A percentile compares a stretch with the other conserved stretches of the same genome.
phyloP scores from a whole-genome alignment of 306 rosid genomes.

The Cucurbita moschata region DNA sequence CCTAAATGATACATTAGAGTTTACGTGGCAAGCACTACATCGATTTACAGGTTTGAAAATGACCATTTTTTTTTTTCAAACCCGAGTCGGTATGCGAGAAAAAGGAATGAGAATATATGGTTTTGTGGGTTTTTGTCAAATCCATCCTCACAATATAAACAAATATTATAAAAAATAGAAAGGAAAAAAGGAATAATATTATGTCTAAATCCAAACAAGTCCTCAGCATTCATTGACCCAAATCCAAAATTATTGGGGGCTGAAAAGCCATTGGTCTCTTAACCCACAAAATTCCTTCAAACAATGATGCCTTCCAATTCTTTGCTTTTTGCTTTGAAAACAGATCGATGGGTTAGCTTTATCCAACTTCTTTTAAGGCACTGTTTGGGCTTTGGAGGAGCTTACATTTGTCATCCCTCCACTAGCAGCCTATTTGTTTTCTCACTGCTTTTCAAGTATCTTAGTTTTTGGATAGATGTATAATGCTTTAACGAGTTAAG shows the following conservation, averaged over 20 bases:
- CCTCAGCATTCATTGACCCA: slow-evolving; percentile 1
- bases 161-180: neutral
- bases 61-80: neutral
- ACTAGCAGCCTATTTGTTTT: neutral
- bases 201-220: neutral
- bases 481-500: no score
- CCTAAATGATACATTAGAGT: no score
- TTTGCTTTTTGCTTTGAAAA: neutral
- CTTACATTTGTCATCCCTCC: neutral
- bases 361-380: neutral
- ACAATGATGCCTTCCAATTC: neutral
- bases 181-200: neutral
- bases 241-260: slow-evolving; percentile 1
- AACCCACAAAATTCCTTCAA: neutral
- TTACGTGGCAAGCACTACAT: no score
- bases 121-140: neutral
- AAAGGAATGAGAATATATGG: slow-evolving; percentile 1
- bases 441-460: neutral
- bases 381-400: neutral
- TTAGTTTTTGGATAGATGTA: no score
- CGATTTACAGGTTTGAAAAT: no score
- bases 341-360: neutral
- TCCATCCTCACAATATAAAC: neutral
- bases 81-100: neutral
- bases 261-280: neutral